These are phyloP conservation scores for Zymoseptoria pseudotritici DNA, from an alignment of 2,329 filamentous ascomycete genomes.

Conservation along the genomic window DNA sequence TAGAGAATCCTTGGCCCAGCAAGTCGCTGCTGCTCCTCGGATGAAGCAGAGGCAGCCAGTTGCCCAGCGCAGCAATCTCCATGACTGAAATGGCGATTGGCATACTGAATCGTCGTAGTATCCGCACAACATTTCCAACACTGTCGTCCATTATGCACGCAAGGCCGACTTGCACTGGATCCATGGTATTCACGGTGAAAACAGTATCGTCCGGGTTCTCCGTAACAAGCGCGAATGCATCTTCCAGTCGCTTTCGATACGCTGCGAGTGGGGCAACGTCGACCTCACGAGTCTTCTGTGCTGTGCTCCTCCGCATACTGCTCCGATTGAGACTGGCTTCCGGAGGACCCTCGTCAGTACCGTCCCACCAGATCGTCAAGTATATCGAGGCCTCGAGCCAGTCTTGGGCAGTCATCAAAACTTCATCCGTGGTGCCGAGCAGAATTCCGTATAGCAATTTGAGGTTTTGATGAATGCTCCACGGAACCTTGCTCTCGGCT, in stretches of 20 bases:
- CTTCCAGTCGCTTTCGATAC: slow-evolving; percentile 66
- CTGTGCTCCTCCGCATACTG: slow-evolving; percentile 29
- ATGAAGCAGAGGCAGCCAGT: slow-evolving; percentile 63
- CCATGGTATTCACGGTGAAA: slow-evolving; percentile 69
- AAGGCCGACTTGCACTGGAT: slow-evolving; percentile 70
- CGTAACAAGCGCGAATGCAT: slow-evolving; percentile 59
- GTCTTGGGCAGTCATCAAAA: slow-evolving; percentile 71
- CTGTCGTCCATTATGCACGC: slow-evolving; percentile 80
- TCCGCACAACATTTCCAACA: slow-evolving; percentile 63
- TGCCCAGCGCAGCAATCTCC: slow-evolving; percentile 74
- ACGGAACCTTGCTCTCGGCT: slow-evolving; percentile 80
- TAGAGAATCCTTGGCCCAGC: slow-evolving; percentile 60
- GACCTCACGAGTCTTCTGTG: slow-evolving; percentile 38
- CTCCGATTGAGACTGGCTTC: slow-evolving; percentile 40
- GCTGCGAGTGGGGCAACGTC: slow-evolving; percentile 52
- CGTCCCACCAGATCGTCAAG: slow-evolving; percentile 87
- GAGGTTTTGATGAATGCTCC: slow-evolving; percentile 81
- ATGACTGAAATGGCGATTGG: slow-evolving; percentile 69
- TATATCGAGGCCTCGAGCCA: slow-evolving; percentile 87
- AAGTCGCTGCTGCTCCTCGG: slow-evolving; percentile 43
- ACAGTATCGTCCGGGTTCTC: slow-evolving; percentile 57
- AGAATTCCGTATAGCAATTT: slow-evolving; percentile 73
- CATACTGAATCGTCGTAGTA: slow-evolving; percentile 74
- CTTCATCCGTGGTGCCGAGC: slow-evolving; percentile 66
- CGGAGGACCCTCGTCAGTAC: slow-evolving; percentile 51